Base-by-base conservation (phyloP, 768 basidiomycete genomes). In the Tylopilus sp. region DNA sequence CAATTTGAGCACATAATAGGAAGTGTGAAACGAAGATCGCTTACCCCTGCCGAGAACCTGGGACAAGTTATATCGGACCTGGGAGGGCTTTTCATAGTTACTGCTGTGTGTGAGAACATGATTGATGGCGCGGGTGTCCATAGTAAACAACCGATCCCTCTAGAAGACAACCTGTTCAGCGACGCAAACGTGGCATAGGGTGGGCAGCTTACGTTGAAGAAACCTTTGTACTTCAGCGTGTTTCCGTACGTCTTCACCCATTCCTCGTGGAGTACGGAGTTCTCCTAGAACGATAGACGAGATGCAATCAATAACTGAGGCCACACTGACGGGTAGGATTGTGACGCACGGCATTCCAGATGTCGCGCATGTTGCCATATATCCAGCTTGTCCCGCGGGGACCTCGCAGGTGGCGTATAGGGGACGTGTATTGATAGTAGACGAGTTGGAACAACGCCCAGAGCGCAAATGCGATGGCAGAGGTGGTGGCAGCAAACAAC, bases 111-210 rank as follows among this genome's bases (percentile, higher is more conserved):
- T 50, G 16, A 91, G 70, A 44, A 92, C 71, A 56, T 89, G 82
- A 42, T 78, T 76, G 38, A 90, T 48, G 0, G 86, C 86, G 21
- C 79, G 78, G 0, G 79, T 72, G 63, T 90, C 89, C 49, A 74
- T 69, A 0, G 84, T 86, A 60, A 75, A 78, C 16, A 88, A 64
- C 16, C 78, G 76, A 12, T 64, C 59, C 16, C 48, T 43, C 73
- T 76, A 50, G 16, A 41, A 11, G 10, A 24, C 2, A 13, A 46
- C 4, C 10, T 17, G 13, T 13, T 62, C 19, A 47, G n/a, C 21
- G 29, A 22, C 11, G 3, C 6, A 3, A 3, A 25, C 16, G 17
- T 9, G 10, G 4, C 25, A 9, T 28, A 6, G 16, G 31, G 9
- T 9, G 9, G 6, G 0, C 8, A 33, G 2, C 60, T 3, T 40